phyloP scores from a whole-genome alignment of 257 asterid species.

The Cynanchum wilfordii region DNA sequence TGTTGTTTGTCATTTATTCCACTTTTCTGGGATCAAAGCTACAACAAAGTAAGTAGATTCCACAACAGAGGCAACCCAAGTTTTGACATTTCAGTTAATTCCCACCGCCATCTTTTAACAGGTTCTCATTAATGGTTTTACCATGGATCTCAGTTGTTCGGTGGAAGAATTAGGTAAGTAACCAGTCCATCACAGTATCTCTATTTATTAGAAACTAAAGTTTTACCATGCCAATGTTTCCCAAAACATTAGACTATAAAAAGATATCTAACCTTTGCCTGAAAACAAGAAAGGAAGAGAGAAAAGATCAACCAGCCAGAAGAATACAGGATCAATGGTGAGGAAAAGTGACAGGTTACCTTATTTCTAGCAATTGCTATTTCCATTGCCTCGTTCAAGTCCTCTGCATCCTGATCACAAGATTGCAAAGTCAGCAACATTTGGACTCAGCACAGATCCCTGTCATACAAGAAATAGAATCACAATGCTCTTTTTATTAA shows the following conservation, averaged over 20 bases:
- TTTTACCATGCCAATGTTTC: neutral
- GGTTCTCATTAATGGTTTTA: neutral
- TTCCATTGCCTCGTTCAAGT: constrained; percentile 57
- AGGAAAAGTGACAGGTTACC: constrained; percentile 38
- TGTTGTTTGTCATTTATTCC: neutral
- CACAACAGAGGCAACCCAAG: neutral
- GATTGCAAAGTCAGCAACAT: constrained; percentile 54
- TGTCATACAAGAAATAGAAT: constrained; percentile 27
- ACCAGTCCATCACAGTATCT: neutral
- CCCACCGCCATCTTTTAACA: neutral
- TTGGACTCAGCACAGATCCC: constrained; percentile 27
- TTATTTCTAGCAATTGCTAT: constrained; percentile 66
- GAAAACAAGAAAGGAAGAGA: neutral
- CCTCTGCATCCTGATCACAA: constrained; percentile 65
- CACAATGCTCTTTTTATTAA: constrained; percentile 25
- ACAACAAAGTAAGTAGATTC: neutral
- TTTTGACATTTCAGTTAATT: neutral
- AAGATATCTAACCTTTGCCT: neutral
- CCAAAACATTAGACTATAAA: neutral
- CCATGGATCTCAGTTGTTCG: neutral
- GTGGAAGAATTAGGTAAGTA: neutral
- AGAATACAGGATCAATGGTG: neutral
- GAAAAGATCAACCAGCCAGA: neutral
- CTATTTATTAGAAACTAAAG: neutral
- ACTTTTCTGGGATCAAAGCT: neutral